These are phyloP conservation scores for Tricholoma hemisulphureum DNA, from an alignment of 768 basidiomycete species.

Conservation along the genomic window DNA sequence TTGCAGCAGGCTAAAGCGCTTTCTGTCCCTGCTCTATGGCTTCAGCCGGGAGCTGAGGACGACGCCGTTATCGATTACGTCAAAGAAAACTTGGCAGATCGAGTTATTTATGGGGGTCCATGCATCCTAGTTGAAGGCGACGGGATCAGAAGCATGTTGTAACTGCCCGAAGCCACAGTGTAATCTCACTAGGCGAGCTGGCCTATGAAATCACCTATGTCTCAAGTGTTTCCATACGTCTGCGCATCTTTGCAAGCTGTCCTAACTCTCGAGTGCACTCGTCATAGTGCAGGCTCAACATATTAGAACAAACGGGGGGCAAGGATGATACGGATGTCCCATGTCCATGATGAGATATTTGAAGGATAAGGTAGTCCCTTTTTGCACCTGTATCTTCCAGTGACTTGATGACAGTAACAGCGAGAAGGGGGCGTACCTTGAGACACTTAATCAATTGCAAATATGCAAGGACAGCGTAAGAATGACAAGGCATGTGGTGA, in stretches of 20 bases:
- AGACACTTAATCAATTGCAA: too few species aligned
- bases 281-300: background rate
- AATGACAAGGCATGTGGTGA: too few species aligned
- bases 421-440: too few species aligned
- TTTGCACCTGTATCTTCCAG: too few species aligned
- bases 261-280: background rate
- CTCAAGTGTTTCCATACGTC: background rate
- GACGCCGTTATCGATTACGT: conserved; percentile 62
- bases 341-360: too few species aligned
- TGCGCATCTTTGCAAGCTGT: background rate
- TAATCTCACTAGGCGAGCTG: background rate
- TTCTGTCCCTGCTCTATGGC: conserved; percentile 78
- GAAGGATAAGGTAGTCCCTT: too few species aligned
- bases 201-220: background rate
- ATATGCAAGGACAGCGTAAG: too few species aligned
- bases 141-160: conserved; percentile 32
- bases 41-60: conserved; percentile 87
- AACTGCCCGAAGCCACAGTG: background rate
- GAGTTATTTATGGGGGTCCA: conserved; percentile 78
- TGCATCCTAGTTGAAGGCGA: conserved; percentile 83
- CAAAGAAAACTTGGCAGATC: conserved; percentile 60
- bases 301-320: too few species aligned
- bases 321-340: too few species aligned
- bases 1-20: conserved; percentile 67
- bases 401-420: too few species aligned